Base-by-base conservation (phyloP, 192 early-diverging fungal species). In the Coemansia sp. region DNA sequence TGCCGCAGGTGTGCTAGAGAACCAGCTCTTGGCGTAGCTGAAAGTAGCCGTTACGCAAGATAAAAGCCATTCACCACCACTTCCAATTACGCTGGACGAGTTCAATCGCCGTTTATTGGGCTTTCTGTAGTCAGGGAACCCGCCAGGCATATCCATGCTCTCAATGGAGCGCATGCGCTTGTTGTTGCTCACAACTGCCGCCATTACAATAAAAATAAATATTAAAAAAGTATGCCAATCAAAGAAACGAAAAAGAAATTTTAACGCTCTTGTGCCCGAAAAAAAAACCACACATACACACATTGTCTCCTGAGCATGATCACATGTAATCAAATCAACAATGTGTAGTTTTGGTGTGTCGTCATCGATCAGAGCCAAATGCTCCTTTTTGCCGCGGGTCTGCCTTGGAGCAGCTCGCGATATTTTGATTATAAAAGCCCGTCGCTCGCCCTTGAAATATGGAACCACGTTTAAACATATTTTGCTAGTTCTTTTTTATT, bases 131-230 rank as follows among this genome's bases (percentile, higher is more conserved):
- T 46, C 46, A 6, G 78, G 78, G 57, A 80, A 80, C 17, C 69
- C 40, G 21, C 78, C 78, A 8, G 78, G 78, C 50, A 80, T 72
- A 4, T 80, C 73, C 6, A 46, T 16, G 3, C 53, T 17, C 32
- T 80, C 78, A 6, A 23, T 39, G 10, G 58, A 35, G 3, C 78
- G 66, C 50, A 26, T 19, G 47, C 78, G 78, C 52, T 80, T 80
- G 16, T 62, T 75, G 66, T 30, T 62, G 32, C 64, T 71, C 39
- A 26, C 10, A 47, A 63, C 63, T 39, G 44, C 30, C 28, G 55
- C 55, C 55, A 58, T 49, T 32, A 46, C 11, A n/a, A 55, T 26
- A 37, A 40, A 52, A 53, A 23, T 43, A 33, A 39, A 23, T 62
- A n/a, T n/a, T 61, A 7, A 3, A 21, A 26, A 38, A 59, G 46